Percentiles rank a stretch among this genome's conserved stretches.
Conservation (phyloP, 1,139 yeast genomes). For the Suhomyces chickasaworum region DNA sequence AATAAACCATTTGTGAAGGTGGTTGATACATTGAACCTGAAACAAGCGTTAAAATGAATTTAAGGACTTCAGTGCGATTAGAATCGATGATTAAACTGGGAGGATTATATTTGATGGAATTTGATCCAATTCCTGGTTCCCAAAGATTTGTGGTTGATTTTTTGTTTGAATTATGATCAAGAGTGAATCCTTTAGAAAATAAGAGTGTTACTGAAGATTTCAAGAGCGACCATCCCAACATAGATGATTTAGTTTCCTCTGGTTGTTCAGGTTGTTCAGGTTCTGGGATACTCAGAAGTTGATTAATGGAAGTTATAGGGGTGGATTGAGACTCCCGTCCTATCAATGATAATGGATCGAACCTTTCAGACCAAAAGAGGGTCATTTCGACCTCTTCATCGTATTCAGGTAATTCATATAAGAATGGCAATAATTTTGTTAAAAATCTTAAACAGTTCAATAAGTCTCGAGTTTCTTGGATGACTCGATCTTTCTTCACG, state of each 20-base stretch:
- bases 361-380: constrained; percentile 35
- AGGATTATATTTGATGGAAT: constrained; percentile 37
- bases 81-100: constrained; percentile 59
- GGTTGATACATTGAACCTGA: constrained; percentile 62
- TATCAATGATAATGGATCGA: constrained; percentile 29
- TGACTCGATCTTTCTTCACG: constrained; percentile 3
- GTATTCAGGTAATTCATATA: constrained; percentile 55
- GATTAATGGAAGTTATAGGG: constrained; percentile 6
- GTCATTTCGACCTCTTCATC: constrained; percentile 38
- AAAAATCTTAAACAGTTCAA: constrained; percentile 68
- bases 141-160: constrained; percentile 39
- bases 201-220: constrained; percentile 32
- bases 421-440: constrained; percentile 65
- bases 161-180: constrained; percentile 23
- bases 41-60: constrained; percentile 61
- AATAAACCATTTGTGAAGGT: constrained; percentile 45
- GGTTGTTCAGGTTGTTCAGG: not conserved
- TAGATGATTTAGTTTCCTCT: constrained; percentile 16
- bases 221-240: constrained; percentile 27
- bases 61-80: constrained; percentile 67
- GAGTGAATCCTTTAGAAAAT: constrained; percentile 64
- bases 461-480: constrained; percentile 18
- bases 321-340: constrained; percentile 1
- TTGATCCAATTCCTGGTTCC: constrained; percentile 76
- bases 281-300: constrained; percentile 3